These are phyloP conservation scores for Coprinellus micaceus DNA, from an alignment of 768 basidiomycete species.

Conservation along the genomic window DNA sequence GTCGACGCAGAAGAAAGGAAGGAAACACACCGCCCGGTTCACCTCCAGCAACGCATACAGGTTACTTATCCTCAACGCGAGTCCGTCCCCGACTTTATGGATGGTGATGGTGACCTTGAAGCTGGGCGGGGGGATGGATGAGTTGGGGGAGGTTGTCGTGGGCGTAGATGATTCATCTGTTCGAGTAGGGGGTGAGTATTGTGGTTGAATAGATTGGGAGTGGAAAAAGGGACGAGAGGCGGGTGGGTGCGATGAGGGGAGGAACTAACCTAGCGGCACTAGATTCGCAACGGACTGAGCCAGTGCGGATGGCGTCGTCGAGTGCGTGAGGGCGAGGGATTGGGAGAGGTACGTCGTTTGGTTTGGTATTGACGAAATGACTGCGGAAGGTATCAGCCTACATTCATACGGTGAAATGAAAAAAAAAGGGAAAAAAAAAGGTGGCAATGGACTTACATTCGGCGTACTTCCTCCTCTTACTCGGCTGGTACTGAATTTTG, in stretches of 20 bases:
- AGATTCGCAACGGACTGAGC: too few species aligned
- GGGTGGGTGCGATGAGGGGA: too few species aligned
- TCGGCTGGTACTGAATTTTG: constrained; percentile 73
- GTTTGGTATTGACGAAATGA: constrained; percentile 4
- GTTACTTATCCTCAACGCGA: constrained; percentile 72
- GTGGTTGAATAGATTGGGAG: neutral
- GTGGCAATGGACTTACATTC: constrained; percentile 38
- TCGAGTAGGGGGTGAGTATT: constrained; percentile 38
- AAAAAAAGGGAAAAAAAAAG: constrained; percentile 6
- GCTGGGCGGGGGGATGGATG: constrained; percentile 26
- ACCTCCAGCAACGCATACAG: constrained; percentile 73
- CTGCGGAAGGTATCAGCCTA: constrained; percentile 42
- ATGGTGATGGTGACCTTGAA: constrained; percentile 64
- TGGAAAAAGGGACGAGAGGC: too few species aligned
- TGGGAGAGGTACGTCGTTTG: constrained; percentile 42
- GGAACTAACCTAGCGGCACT: too few species aligned
- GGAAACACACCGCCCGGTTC: constrained; percentile 60
- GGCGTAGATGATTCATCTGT: constrained; percentile 31
- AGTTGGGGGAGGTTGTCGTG: constrained; percentile 16
- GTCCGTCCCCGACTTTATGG: constrained; percentile 50
- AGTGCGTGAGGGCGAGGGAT: constrained; percentile 53
- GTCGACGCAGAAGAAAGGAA: too few species aligned
- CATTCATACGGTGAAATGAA: constrained; percentile 1
- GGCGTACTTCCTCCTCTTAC: constrained; percentile 57
- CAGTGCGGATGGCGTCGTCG: constrained; percentile 36